Percentiles rank a stretch among this genome's conserved stretches.
These are phyloP conservation scores for Irpex sp. DNA, from an alignment of 1,284 basidiomycete species.

Conservation along the genomic window DNA sequence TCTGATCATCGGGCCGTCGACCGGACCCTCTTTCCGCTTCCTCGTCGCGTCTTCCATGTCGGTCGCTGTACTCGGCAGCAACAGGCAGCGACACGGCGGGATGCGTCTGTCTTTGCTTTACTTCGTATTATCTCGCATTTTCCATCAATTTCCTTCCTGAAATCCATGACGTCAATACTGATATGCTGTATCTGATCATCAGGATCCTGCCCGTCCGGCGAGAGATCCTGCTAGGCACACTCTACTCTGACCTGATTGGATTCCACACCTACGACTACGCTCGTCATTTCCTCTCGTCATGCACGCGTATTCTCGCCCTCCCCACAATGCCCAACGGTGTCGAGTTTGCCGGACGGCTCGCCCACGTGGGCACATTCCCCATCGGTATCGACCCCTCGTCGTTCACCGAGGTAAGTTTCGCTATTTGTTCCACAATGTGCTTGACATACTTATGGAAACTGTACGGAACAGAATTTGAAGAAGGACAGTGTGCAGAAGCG, in stretches of 20 bases:
- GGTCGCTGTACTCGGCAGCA: background rate
- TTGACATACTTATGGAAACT: background rate
- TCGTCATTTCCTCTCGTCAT: conserved; percentile 97
- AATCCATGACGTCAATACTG: background rate
- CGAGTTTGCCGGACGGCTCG: conserved; percentile 92
- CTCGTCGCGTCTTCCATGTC: background rate
- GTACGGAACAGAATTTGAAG: conserved; percentile 61
- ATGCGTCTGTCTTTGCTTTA: conserved; percentile 1
- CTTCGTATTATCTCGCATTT: background rate
- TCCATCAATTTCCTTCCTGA: background rate
- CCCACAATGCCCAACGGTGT: conserved; percentile 98
- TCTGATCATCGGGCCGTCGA: background rate
- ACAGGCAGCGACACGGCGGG: background rate
- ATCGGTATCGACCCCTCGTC: conserved; percentile 96
- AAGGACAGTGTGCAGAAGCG: conserved; percentile 79
- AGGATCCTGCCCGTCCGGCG: conserved; percentile 95
- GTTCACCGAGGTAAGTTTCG: conserved; percentile 69
- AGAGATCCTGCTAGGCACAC: conserved; percentile 92
- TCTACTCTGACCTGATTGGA: conserved; percentile 95
- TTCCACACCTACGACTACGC: conserved; percentile 99
- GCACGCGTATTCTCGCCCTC: conserved; percentile 94
- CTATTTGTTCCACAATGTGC: background rate
- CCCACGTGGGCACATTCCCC: conserved; percentile 97
- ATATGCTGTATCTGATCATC: background rate
- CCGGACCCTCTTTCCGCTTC: background rate